phyloP scores from a whole-genome alignment of 345 rosid species.

The Rhizophora mangle region DNA sequence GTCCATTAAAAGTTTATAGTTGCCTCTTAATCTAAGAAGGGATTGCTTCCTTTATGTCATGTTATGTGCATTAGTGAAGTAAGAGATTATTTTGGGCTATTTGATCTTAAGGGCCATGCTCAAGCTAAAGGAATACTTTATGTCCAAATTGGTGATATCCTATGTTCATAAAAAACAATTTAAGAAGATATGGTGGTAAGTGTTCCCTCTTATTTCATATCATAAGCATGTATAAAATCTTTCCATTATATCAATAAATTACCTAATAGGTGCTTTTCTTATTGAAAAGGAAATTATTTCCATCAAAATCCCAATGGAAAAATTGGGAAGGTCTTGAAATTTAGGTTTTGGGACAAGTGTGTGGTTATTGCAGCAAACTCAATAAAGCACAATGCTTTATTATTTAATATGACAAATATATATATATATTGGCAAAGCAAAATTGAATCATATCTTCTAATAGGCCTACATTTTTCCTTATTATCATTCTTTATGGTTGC shows the following conservation, averaged over 20 bases:
- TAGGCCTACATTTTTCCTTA: not conserved
- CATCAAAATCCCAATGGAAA: not conserved
- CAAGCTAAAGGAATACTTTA: conserved; percentile 48
- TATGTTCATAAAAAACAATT: conserved; percentile 33
- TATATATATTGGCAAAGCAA: too few relatives aligned
- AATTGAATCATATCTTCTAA: not conserved
- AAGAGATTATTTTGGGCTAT: conserved; percentile 57
- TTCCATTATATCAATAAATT: not conserved
- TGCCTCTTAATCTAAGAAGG: not conserved
- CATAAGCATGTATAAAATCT: not conserved
- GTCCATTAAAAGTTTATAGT: not conserved
- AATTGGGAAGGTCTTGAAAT: not conserved
- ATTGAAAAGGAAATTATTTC: not conserved
- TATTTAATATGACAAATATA: too few relatives aligned
- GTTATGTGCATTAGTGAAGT: conserved; percentile 46
- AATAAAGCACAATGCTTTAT: too few relatives aligned
- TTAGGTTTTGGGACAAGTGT: not conserved
- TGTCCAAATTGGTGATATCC: conserved; percentile 59
- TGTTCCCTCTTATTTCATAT: not conserved
- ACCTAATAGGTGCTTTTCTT: not conserved
- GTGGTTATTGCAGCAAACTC: not conserved
- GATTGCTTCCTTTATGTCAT: conserved; percentile 4
- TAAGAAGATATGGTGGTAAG: conserved; percentile 60
- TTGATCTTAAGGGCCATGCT: conserved; percentile 54
- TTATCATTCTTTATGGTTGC: not conserved